Conservation (phyloP, 2,329 filamentous ascomycete species). For the Rutstroemia sp. region DNA sequence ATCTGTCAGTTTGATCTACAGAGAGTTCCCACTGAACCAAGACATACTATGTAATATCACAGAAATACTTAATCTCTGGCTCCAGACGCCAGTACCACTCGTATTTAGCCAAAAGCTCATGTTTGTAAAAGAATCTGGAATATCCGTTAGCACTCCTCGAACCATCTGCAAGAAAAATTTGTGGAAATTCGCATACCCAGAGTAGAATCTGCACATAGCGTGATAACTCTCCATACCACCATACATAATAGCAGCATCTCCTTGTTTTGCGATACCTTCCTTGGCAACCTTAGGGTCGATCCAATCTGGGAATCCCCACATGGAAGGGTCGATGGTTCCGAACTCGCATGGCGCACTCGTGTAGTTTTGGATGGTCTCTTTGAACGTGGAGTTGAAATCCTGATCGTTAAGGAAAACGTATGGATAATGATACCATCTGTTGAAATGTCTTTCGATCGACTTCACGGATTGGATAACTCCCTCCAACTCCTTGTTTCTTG, state of each 20-base stretch:
- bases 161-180: background rate
- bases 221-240: slow-evolving; percentile 98
- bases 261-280: slow-evolving; percentile 94
- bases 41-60: slow-evolving; percentile 92
- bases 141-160: slow-evolving; percentile 13
- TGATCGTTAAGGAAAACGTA: slow-evolving; percentile 98
- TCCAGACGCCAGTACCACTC: slow-evolving; percentile 99
- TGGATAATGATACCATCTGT: slow-evolving; percentile 96
- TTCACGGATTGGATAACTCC: slow-evolving; percentile 95
- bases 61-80: slow-evolving; percentile 99
- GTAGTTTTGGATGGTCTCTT: slow-evolving; percentile 78
- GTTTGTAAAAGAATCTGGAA: slow-evolving; percentile 86
- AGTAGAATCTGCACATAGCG: slow-evolving; percentile 99
- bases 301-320: slow-evolving; percentile 98
- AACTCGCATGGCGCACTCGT: slow-evolving; percentile 87
- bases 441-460: slow-evolving; percentile 97
- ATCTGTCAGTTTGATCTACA: background rate
- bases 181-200: slow-evolving; percentile 55
- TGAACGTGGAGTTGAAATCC: slow-evolving; percentile 93
- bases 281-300: slow-evolving; percentile 87
- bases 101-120: slow-evolving; percentile 89
- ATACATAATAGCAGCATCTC: slow-evolving; percentile 97
- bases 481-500: slow-evolving; percentile 91
- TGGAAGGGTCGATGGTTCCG: slow-evolving; percentile 80
- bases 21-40: background rate